Percentiles rank a stretch among this genome's conserved stretches.
Conservation (phyloP, 345 rosid species). For the Gossypium australe region DNA sequence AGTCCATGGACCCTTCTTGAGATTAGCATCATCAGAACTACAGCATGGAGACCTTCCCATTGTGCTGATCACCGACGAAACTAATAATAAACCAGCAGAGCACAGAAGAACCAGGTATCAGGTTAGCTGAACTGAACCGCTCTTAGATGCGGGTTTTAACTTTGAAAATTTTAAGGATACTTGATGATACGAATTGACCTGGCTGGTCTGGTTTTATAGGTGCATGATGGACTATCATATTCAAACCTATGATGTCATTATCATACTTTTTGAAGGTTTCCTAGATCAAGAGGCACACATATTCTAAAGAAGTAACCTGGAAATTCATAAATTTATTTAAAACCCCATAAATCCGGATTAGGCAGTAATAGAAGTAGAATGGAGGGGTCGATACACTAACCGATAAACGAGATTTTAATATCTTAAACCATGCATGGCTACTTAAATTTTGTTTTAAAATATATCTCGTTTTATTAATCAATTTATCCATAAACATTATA, state of each 20-base stretch:
- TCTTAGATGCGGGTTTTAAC: background rate
- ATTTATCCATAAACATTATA: too few species aligned
- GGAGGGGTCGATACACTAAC: background rate
- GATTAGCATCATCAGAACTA: constrained; percentile 29
- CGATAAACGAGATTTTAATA: too few species aligned
- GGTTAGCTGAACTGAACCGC: background rate
- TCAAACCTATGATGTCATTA: constrained; percentile 19
- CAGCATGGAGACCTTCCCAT: constrained; percentile 51
- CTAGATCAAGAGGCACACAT: constrained; percentile 4
- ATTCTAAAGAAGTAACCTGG: constrained; percentile 8
- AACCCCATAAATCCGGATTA: constrained; percentile 9
- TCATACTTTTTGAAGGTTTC: background rate
- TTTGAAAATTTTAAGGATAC: background rate
- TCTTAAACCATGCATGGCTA: too few species aligned
- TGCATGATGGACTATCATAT: constrained; percentile 7
- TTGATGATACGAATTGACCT: background rate
- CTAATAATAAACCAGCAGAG: background rate
- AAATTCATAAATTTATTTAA: background rate
- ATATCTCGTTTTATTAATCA: too few species aligned
- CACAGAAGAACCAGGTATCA: background rate
- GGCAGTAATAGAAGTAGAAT: background rate
- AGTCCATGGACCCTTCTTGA: constrained; percentile 85
- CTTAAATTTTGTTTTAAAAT: too few species aligned
- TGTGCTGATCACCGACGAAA: background rate
- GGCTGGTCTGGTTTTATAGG: constrained; percentile 16